These are phyloP conservation scores for Amylocarpus encephaloides DNA, from an alignment of 2,329 filamentous ascomycete genomes.

Conservation along the genomic window DNA sequence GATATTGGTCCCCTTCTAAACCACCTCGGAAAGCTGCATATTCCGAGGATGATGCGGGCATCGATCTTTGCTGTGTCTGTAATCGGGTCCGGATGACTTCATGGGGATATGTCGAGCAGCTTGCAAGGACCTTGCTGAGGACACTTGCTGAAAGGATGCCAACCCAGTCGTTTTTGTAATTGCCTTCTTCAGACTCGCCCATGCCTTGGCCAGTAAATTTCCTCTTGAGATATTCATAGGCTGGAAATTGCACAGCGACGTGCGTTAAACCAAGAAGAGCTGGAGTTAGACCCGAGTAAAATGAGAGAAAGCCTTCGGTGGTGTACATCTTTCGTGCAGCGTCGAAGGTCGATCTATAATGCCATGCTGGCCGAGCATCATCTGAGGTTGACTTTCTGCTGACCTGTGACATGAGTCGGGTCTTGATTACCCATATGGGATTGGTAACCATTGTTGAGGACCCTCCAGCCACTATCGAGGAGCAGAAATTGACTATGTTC, in stretches of 20 bases:
- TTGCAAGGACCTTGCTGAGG: constrained; percentile 88
- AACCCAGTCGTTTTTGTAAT: constrained; percentile 64
- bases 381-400: constrained; percentile 48
- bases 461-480: constrained; percentile 82
- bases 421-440: constrained; percentile 99
- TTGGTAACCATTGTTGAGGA: constrained; percentile 94
- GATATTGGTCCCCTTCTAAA: constrained; percentile 21
- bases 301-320: constrained; percentile 79
- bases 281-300: constrained; percentile 91
- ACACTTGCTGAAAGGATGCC: constrained; percentile 86
- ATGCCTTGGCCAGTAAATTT: constrained; percentile 85
- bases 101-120: constrained; percentile 92
- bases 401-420: constrained; percentile 91
- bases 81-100: constrained; percentile 90
- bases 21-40: constrained; percentile 41
- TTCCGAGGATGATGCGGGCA: constrained; percentile 44
- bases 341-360: constrained; percentile 84
- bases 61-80: constrained; percentile 81
- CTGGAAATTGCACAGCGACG: constrained; percentile 93
- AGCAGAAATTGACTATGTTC: constrained; percentile 76
- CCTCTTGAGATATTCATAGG: constrained; percentile 90
- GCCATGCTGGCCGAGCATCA: constrained; percentile 66
- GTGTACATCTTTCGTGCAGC: constrained; percentile 94
- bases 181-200: constrained; percentile 54
- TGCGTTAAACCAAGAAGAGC: constrained; percentile 88